Base-by-base conservation (phyloP, 2,329 filamentous ascomycete genomes). In the Myriosclerotinia curreyana region DNA sequence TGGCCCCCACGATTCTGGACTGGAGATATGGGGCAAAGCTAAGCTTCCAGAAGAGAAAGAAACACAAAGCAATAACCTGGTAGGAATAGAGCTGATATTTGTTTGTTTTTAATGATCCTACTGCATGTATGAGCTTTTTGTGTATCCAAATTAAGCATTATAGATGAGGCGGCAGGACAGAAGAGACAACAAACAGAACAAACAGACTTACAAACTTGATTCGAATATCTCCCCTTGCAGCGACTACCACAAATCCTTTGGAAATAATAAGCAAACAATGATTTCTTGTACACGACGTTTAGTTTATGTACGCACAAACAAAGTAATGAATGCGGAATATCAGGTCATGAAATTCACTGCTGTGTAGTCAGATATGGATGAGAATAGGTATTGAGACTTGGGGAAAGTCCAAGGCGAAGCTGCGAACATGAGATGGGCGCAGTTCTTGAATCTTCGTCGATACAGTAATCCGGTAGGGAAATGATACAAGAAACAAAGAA, bases 1-100 rank as follows among this genome's bases (percentile, higher is more conserved):
- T 62, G 28, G 51, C 38, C 51, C 51, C 60, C 60, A 56, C 28
- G 61, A 59, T n/a, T 55, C 55, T 58, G 49, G 49, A 53, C 52
- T n/a, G 49, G 42, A 61, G 58, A 40, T 42, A 58, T 50, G 54
- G 50, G 68, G 68, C 64, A 66, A 68, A 68, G 69, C 61, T 58
- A 64, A 59, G 50, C 64, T 61, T 65, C 36, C 58, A 44, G 46
- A 60, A 65, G 40, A 38, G 48, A 62, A 60, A 55, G 31, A 61
- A 8, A 34, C 28, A 42, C 40, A 58, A 40, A 63, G n/a, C 20
- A 22, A 25, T 36, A 34, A 42, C 42, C 59, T 46, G 51, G 48
- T 20, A 61, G 61, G 31, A 42, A 51, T 20, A 36, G 5, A 58
- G 52, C 42, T 59, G 44, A 44, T 63, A 51, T 34, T 50, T 63